Evolutionary conservation across 73 alveolate genomes (phyloP), one percentile per base, ranked within the genome.

Genomic region (Symbiodinium natans): DNA sequence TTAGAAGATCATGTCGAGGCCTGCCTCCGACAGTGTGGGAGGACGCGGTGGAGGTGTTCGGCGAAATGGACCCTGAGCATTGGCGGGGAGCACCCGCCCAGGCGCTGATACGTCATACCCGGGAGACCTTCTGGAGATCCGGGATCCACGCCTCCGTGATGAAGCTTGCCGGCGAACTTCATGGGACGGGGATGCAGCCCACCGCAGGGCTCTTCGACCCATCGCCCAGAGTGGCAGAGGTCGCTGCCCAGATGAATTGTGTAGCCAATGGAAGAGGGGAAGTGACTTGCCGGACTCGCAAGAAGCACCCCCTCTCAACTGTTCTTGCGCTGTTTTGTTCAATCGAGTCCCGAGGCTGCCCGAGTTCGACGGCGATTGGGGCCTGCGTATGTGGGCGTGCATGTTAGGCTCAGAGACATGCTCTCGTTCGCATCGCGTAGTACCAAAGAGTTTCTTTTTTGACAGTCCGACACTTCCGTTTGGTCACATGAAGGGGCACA

Each of bases 161-260:
- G 87, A 59, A 27, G 36, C 40, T 89, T 34, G 95, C 95, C 19
- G 95, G 68, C 36, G 87, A 40, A 31, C 41, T 89, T 40, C 95
- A 89, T 40, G 95, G 95, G 31, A 89, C 95, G 8, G 95, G 95
- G 48, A 89, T 89, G 95, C 80, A 63, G 33, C 80, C 80, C 19
- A 63, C 80, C 9, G 80, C 80, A 2, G 80, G 80, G 80, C 80
- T 63, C 2, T 63, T 63, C 36, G 80, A 63, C 27, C 80, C 80
- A 29, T 25, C 80, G 40, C 29, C 33, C 80, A 25, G 80, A 23
- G 80, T 63, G 21, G 38, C 1, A 63, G 80, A 23, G 38, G 36
- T 36, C 19, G 80, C 33, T 25, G 36, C 80, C 29, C 23, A 29
- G 71, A 52, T 52, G 71, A 23, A n/a, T n/a, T n/a, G n/a, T n/a